phyloP scores from a whole-genome alignment of 2,329 filamentous ascomycete species.

The Massarina eburnea region DNA sequence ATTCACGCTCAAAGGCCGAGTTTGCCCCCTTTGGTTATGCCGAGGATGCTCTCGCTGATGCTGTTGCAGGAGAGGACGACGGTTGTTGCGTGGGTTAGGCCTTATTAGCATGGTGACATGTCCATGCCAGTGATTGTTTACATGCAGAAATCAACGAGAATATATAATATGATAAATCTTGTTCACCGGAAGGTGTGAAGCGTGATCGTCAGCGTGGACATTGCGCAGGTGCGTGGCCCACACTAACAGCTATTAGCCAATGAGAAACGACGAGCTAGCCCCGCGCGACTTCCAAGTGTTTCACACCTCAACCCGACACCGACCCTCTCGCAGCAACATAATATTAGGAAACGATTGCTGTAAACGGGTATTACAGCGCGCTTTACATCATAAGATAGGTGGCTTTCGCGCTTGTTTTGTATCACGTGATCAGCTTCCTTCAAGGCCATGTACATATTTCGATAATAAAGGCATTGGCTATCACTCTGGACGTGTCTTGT shows the following conservation, averaged over 20 bases:
- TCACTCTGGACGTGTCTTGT: no score
- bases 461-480: no score
- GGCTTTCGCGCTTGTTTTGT: no score
- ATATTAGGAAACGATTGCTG: no score
- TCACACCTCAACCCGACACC: no score
- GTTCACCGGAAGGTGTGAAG: not conserved
- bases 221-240: not conserved
- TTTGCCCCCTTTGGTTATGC: not conserved
- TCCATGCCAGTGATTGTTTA: not conserved
- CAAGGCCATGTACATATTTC: no score
- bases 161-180: not conserved
- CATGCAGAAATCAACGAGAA: not conserved
- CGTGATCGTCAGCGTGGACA: not conserved
- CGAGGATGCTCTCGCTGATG: not conserved
- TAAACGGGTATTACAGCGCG: no score
- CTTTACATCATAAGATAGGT: no score
- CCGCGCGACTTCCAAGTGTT: no score
- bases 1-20: constrained; percentile 4
- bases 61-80: not conserved
- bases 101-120: constrained; percentile 3
- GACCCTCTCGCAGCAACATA: no score
- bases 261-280: not conserved
- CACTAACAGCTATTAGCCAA: not conserved
- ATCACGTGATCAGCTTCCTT: no score
- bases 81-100: not conserved